Evolutionary conservation across 108 stramenopile genomes (phyloP), one percentile per base, ranked within the genome.

Genomic region (Cyclotella choctawhatcheeana): DNA sequence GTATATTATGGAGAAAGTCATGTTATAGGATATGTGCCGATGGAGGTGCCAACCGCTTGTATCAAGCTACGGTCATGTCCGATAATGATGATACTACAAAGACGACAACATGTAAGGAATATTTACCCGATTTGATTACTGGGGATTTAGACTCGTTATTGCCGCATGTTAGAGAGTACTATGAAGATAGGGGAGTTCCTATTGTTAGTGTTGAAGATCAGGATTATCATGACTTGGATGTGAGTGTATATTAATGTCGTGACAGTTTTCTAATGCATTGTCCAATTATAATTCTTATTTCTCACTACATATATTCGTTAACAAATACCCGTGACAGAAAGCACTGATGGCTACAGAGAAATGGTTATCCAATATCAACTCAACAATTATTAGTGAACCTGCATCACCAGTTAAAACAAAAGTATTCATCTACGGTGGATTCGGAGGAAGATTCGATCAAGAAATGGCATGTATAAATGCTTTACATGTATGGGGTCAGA

Each of bases 11-110:
- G 92, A 48, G 82, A 44, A 53, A 66, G 8, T 73, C 88, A 22
- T 44, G 63, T 2, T 77, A 84, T 43, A 90, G 89, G 20, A 64
- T 98, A 6, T 97, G 96, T 85, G 97, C 97, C 58, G 97, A 98
- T 75, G 97, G 97, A 18, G 97, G 96, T 18, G 97, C 96, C 66
- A 98, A 98, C 81, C 88, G 97, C 40, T 81, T 98, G 8, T 88
- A 93, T 65, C 84, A 91, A 40, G 86, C 83, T 35, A 77, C 79
- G 37, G 53, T 48, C 29, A 17, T 16, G 0, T 27, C 21, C 6
- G 56, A 47, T 13, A 44, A 14, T n/a, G 50, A 69, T 21, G 58
- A 48, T 10, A 79, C 37, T 35, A 58, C 12, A n/a, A n/a, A 22
- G 5, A n/a, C 22, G 51, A 45, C 22, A 33, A 3, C 14, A 31